These are phyloP conservation scores for Schwanniomyces pseudopolymorphus DNA, from an alignment of 805 yeast species.

Conservation along the genomic window DNA sequence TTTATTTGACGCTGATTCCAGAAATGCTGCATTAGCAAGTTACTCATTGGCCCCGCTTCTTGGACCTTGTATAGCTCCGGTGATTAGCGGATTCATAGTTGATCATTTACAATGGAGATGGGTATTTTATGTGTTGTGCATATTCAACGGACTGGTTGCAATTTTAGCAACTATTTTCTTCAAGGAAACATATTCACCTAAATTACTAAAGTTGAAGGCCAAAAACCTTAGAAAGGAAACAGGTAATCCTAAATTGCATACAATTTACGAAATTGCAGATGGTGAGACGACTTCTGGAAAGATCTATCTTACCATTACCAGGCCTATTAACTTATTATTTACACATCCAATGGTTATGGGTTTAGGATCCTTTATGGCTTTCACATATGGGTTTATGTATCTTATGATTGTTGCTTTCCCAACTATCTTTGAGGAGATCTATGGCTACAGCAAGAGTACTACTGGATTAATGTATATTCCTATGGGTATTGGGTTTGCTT, in stretches of 20 bases:
- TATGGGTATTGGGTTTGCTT: conserved; percentile 35
- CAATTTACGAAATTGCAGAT: conserved; percentile 35
- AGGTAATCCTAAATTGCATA: conserved; percentile 36
- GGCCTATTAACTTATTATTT: conserved; percentile 33
- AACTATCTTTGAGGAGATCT: conserved; percentile 24
- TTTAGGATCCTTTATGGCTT: conserved; percentile 42
- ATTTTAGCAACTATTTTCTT: conserved; percentile 27
- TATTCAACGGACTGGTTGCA: conserved; percentile 35
- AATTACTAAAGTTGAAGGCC: conserved; percentile 28
- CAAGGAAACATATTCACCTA: conserved; percentile 38
- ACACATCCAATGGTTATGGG: conserved; percentile 41
- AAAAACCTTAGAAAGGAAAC: conserved; percentile 27
- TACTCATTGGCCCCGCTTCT: conserved; percentile 36
- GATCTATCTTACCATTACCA: conserved; percentile 22
- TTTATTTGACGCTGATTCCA: conserved; percentile 29
- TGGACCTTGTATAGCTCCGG: conserved; percentile 41
- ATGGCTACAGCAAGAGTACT: conserved; percentile 31
- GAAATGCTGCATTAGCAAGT: conserved; percentile 36
- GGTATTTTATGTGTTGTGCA: conserved; percentile 34
- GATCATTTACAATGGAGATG: conserved; percentile 34
- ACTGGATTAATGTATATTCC: conserved; percentile 40
- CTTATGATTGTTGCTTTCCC: conserved; percentile 42
- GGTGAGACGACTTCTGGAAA: conserved; percentile 23
- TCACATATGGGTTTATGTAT: conserved; percentile 42
- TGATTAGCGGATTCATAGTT: conserved; percentile 36